phyloP scores from a whole-genome alignment of 2,329 filamentous ascomycete species.

The Penicillium paneum region DNA sequence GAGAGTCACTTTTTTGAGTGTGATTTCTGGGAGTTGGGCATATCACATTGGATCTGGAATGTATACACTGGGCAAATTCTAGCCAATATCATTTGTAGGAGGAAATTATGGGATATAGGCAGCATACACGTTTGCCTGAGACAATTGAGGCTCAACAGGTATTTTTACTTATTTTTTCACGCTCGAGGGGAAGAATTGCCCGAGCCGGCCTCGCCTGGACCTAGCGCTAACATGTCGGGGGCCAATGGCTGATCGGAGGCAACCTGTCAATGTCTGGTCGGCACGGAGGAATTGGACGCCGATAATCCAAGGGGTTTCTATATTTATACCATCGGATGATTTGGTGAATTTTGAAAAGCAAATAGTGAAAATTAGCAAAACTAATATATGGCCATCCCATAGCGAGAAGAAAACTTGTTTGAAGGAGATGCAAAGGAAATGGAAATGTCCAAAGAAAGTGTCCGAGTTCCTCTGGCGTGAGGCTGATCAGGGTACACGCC shows the following conservation, averaged over 20 bases:
- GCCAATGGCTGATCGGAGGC: not conserved
- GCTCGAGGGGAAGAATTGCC: not conserved
- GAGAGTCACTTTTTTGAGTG: not conserved
- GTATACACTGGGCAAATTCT: not conserved
- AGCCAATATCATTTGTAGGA: not conserved
- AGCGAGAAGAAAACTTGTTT: not conserved
- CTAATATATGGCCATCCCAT: not conserved
- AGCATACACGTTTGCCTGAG: not conserved
- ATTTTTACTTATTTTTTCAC: not conserved
- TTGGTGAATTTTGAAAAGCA: too few species aligned
- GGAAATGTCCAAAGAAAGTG: not conserved
- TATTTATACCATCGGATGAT: constrained; percentile 8
- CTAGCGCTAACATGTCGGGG: not conserved
- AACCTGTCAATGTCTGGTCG: not conserved
- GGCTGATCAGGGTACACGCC: not conserved
- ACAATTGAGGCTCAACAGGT: constrained; percentile 4
- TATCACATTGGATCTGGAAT: not conserved
- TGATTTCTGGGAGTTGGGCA: not conserved
- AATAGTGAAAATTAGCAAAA: not conserved
- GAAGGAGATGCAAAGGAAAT: too few species aligned
- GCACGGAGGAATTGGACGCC: constrained; percentile 1
- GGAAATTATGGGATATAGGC: not conserved
- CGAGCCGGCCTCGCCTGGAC: not conserved
- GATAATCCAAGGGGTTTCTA: constrained; percentile 11
- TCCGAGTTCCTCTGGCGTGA: not conserved